Evolutionary conservation across 2,329 filamentous ascomycete species (phyloP), one percentile per base, ranked within the genome.

Genomic region (Zalaria obscura): DNA sequence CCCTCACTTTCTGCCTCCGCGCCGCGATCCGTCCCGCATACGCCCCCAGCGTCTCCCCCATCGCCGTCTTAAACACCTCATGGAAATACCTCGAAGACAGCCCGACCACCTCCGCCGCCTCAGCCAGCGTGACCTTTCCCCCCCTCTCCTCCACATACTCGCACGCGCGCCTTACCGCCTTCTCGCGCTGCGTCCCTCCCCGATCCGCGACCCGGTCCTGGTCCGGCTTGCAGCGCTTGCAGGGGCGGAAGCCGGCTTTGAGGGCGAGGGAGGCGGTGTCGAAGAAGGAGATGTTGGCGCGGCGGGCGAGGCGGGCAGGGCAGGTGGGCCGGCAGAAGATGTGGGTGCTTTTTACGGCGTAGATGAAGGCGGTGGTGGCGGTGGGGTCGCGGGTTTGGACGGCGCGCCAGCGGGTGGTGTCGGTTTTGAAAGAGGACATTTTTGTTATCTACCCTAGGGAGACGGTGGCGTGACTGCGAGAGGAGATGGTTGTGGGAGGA

Each of bases 251-350:
- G 2, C 75, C 54, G 9, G 63, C 65, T 6, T 55, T 53, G 48
- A 67, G 64, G 2, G 76, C 76, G 28, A 68, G 61, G 1, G 53
- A 45, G 0, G 63, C 52, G 0, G 58, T 64, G 11, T 65, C 54
- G 55, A 67, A 75, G 57, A 78, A 80, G 29, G 61, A 58, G 29
- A 83, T 63, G 25, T 72, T 70, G 9, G 73, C 65, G 10, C 72
- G 64, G 3, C 67, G 63, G 2, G 72, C 69, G 8, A 83, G 67
- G 11, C 75, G 69, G 3, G 71, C 68, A 9, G 70, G 69, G 54
- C 76, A 80, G 25, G 67, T 73, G 1, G 76, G 75, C 1, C 75
- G 68, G 53, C 76, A 80, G 58, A 75, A 80, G 39, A 75, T 72
- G 37, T 61, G 63, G 2, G 73, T 76, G 1, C 70, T 70, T 41